phyloP scores from a whole-genome alignment of 495 filamentous ascomycete genomes.

The Bombardia bombarda region DNA sequence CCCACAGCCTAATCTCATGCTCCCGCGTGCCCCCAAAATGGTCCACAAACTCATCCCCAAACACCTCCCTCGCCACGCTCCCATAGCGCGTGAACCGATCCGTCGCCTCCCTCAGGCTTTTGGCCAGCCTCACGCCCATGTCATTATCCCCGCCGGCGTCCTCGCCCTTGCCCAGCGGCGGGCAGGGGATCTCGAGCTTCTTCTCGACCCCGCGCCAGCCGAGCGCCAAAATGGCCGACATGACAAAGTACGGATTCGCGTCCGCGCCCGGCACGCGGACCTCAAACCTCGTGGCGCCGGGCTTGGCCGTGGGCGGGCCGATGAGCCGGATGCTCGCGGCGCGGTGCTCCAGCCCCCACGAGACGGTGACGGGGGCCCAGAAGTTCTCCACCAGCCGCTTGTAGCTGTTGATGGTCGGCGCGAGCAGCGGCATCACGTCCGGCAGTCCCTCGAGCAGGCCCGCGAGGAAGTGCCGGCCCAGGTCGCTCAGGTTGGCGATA shows the following conservation, averaged over 20 bases:
- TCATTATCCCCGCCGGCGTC: slow-evolving; percentile 65
- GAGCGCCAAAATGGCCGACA: slow-evolving; percentile 73
- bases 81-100: slow-evolving; percentile 61
- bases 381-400: slow-evolving; percentile 98
- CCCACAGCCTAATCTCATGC: slow-evolving; percentile 85
- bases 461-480: slow-evolving; percentile 89
- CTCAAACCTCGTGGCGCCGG: slow-evolving; percentile 85
- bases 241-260: slow-evolving; percentile 80
- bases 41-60: slow-evolving; percentile 92
- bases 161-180: slow-evolving; percentile 75
- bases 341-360: slow-evolving; percentile 93
- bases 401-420: slow-evolving; percentile 93
- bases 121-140: slow-evolving; percentile 66
- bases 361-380: slow-evolving; percentile 96
- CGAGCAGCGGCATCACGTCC: slow-evolving; percentile 91
- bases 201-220: slow-evolving; percentile 88
- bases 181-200: slow-evolving; percentile 73
- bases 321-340: slow-evolving; percentile 88
- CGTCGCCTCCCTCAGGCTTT: slow-evolving; percentile 72
- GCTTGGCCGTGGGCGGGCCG: slow-evolving; percentile 70
- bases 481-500: slow-evolving; percentile 69
- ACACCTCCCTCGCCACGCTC: slow-evolving; percentile 82
- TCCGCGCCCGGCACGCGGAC: slow-evolving; percentile 87
- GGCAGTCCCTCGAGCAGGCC: slow-evolving; percentile 82
- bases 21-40: slow-evolving; percentile 90